Evolutionary conservation across 139 green algal species (phyloP).

Genomic region (Dunaliella primolecta): DNA sequence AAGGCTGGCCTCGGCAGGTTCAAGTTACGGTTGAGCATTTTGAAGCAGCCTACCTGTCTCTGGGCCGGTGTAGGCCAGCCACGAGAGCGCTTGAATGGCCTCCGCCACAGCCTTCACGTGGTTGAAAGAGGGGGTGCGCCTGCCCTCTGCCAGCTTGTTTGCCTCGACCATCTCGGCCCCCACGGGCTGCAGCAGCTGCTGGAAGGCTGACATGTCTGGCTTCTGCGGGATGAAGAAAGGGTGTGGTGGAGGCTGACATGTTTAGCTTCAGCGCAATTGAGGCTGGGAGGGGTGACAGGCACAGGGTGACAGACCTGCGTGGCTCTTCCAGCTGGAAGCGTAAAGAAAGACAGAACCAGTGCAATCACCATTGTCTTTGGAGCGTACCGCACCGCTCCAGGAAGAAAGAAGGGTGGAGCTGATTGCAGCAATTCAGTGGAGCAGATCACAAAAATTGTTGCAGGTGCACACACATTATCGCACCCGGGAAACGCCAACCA

Average conservation of each 20-base stretch:
- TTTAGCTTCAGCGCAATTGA: neutral
- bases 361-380: too few species aligned
- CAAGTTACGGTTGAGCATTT: too few species aligned
- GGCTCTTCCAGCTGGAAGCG: neutral
- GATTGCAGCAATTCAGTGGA: too few species aligned
- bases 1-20: slow-evolving; percentile 8
- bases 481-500: too few species aligned
- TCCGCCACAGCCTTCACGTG: slow-evolving; percentile 74
- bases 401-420: neutral
- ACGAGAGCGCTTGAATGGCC: slow-evolving; percentile 65
- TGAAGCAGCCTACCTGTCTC: slow-evolving; percentile 54
- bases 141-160: slow-evolving; percentile 43
- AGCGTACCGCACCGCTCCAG: too few species aligned
- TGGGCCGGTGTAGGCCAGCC: slow-evolving; percentile 80
- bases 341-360: neutral
- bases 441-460: too few species aligned
- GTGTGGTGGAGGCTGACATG: neutral
- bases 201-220: slow-evolving; percentile 53
- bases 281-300: neutral
- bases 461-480: too few species aligned
- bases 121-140: slow-evolving; percentile 35
- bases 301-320: neutral
- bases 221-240: slow-evolving; percentile 33
- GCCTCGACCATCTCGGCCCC: slow-evolving; percentile 60
- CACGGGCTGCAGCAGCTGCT: slow-evolving; percentile 66